Evolutionary conservation across 306 rosid species (phyloP), one percentile per base, ranked within the genome.

Genomic region (Chamaecrista fasciculata): DNA sequence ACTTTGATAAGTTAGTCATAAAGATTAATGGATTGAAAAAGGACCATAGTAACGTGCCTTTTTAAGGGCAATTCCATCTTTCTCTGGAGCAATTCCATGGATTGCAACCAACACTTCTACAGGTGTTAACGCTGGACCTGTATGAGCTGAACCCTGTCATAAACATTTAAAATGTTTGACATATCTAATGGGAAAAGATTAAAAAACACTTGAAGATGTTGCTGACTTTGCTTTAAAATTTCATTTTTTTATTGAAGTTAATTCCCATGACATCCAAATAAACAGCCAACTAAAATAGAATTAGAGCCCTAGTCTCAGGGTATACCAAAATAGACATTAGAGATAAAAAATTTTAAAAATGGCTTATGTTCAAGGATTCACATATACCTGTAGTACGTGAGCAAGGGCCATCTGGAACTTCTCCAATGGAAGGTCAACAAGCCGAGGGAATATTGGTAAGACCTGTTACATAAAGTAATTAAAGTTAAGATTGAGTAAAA

Each of bases 331-430:
- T 10, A 71, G 53, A 29, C 61, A 43, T 19, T 71, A n/a, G 11
- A 68, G 44, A 68, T 62, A 74, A 0, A 29, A 39, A 49, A 61
- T 55, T 51, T 47, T 58, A 66, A 55, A n/a, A n/a, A n/a, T n/a
- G n/a, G n/a, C 69, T 56, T 72, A 69, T 71, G 66, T 24, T 46
- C 24, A 59, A 60, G 36, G 73, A 44, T 71, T 75, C 66, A 55
- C 37, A 76, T 73, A 67, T 85, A 95, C 99, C 99, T 95, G 99
- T 37, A 95, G 86, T 79, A 95, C 82, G 84, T 79, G 95, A 72
- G 99, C 99, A 74, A 95, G 96, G 15, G 99, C 97, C 79, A 75
- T 95, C 83, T 95, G 96, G 80, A 95, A 95, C 86, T 95, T 95
- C 43, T 95, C 99, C 78, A 87, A 73, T 62, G 99, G 96, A 63